Base-by-base conservation (phyloP, 768 basidiomycete species). In the Boletus coccyginus region DNA sequence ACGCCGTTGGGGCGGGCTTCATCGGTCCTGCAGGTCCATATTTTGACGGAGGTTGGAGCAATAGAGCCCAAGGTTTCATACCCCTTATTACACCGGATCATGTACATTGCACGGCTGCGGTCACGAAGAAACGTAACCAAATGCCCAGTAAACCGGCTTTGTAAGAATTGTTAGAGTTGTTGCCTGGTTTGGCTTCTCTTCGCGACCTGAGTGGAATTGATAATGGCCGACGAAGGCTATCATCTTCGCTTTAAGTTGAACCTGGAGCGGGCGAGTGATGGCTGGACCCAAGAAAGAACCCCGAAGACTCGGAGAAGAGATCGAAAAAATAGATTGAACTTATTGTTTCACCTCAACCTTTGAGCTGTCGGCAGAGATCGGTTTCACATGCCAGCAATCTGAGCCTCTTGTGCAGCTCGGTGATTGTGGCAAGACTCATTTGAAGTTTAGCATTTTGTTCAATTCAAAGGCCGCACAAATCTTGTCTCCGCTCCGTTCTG, bases 181-280 rank as follows among this genome's bases (percentile, higher is more conserved):
- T 7, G 33, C 21, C 12, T 17, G 24, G 19, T n/a, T 24, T 31
- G 48, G 31, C 62, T 63, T 63, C 64, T 51, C 56, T 64, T 59
- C 49, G 50, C 47, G 47, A 33, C 55, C 35, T 32, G 55, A 58
- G 53, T 45, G 43, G 41, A 58, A 54, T 47, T 47, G 48, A 29
- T 61, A 49, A 66, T 63, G 56, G 63, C 60, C 50, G 64, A 56
- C 58, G 56, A 66, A 67, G 64, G 58, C 10, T 67, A 67, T 66
- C 60, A 59, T 35, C 65, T 66, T 66, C 65, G 48, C 44, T 64
- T 10, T 19, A 53, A 63, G 64, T 60, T 53, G 42, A 49, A 31
- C 57, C 48, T 19, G 47, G 52, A 21, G 51, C 24, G 44, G 46
- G 59, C 27, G 7, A 43, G 33, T 29, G 39, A 40, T 27, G 38